phyloP scores from a whole-genome alignment of 2,329 filamentous ascomycete genomes.

The Fusarium sp. region DNA sequence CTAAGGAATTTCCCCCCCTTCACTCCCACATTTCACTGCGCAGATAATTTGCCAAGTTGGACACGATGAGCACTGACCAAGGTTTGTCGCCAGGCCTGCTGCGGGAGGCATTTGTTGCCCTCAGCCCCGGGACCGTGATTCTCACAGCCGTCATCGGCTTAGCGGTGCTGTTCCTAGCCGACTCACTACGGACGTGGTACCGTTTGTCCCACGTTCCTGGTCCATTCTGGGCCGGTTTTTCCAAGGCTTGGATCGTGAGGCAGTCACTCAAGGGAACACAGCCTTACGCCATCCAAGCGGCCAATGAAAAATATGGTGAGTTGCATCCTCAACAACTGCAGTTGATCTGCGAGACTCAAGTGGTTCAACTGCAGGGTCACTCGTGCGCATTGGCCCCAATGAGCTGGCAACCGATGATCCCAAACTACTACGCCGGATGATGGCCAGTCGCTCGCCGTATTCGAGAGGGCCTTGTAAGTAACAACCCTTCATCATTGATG shows the following conservation, averaged over 20 bases:
- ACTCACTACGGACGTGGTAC: conserved; percentile 42
- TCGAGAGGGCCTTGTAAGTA: conserved; percentile 44
- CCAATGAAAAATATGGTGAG: conserved; percentile 45
- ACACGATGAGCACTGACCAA: conserved; percentile 2
- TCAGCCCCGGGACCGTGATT: not conserved
- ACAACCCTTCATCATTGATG: not conserved
- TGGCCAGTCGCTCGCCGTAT: conserved; percentile 49
- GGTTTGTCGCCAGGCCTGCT: not conserved
- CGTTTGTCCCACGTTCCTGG: conserved; percentile 51
- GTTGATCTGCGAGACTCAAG: conserved; percentile 5
- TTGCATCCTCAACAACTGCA: not conserved
- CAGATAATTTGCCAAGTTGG: not conserved
- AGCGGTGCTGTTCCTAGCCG: conserved; percentile 15
- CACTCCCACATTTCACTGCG: not conserved
- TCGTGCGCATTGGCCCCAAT: conserved; percentile 52
- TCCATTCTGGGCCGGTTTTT: conserved; percentile 49
- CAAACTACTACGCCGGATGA: conserved; percentile 50
- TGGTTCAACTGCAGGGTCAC: conserved; percentile 40
- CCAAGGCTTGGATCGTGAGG: conserved; percentile 49
- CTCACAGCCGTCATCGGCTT: not conserved
- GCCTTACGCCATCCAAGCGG: conserved; percentile 42
- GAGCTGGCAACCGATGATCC: conserved; percentile 51
- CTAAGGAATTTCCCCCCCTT: not conserved
- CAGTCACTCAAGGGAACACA: conserved; percentile 42
- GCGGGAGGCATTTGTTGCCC: not conserved